These are phyloP conservation scores for Senna siamea DNA, from an alignment of 306 rosid species.

Conservation along the genomic window DNA sequence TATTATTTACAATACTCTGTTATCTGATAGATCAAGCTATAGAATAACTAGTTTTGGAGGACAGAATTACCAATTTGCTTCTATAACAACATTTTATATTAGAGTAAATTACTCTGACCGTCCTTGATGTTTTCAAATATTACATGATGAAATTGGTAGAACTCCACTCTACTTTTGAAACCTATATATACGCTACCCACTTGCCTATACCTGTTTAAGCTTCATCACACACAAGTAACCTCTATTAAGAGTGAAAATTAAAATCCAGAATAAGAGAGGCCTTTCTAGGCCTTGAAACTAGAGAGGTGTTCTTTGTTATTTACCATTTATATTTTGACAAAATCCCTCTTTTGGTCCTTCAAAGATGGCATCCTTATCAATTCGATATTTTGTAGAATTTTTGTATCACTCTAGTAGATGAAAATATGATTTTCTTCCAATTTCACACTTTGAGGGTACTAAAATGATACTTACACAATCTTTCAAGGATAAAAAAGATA, in stretches of 20 bases:
- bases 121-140: slow-evolving; percentile 25
- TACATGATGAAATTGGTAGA: background rate
- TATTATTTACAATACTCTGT: slow-evolving; percentile 9
- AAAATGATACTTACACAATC: background rate
- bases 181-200: background rate
- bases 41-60: slow-evolving; percentile 3
- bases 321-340: background rate
- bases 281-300: slow-evolving; percentile 21
- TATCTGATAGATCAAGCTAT: slow-evolving; percentile 25
- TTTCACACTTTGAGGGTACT: background rate
- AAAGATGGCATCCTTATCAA: background rate
- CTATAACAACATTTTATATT: background rate
- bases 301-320: background rate
- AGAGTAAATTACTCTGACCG: slow-evolving; percentile 23
- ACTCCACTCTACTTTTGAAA: slow-evolving; percentile 20
- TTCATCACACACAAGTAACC: background rate
- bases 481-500: background rate
- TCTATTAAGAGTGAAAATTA: slow-evolving; percentile 23
- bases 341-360: background rate
- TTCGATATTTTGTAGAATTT: background rate
- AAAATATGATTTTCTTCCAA: background rate
- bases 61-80: slow-evolving; percentile 2
- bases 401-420: background rate
- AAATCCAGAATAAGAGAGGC: slow-evolving; percentile 17
- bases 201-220: background rate